These are phyloP conservation scores for Paulownia fortunei DNA, from an alignment of 257 asterid genomes.

Conservation along the genomic window DNA sequence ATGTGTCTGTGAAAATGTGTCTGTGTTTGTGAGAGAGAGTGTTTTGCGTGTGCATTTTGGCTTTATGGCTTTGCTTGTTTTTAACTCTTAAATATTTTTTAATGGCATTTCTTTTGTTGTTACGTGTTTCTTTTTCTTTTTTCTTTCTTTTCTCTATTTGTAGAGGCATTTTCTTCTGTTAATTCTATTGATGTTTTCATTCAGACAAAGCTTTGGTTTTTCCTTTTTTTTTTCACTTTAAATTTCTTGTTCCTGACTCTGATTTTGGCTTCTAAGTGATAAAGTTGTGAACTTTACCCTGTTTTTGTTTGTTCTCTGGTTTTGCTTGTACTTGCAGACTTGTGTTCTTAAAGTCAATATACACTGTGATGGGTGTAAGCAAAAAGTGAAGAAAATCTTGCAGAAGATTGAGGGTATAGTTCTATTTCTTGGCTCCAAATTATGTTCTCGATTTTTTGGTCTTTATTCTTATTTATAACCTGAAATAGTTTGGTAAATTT, in stretches of 20 bases:
- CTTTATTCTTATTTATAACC: background rate
- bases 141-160: background rate
- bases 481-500: background rate
- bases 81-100: constrained; percentile 24
- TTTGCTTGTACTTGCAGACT: constrained; percentile 90
- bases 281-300: constrained; percentile 52
- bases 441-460: background rate
- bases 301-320: constrained; percentile 39
- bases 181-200: constrained; percentile 11
- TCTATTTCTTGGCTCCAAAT: background rate
- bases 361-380: constrained; percentile 97
- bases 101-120: constrained; percentile 5
- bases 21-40: constrained; percentile 9
- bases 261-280: constrained; percentile 36
- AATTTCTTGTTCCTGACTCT: constrained; percentile 26
- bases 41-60: constrained; percentile 28
- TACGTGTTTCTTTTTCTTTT: background rate
- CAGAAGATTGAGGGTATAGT: constrained; percentile 92
- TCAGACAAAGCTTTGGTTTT: constrained; percentile 30
- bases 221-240: background rate
- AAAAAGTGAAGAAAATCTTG: constrained; percentile 94
- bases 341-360: constrained; percentile 96
- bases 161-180: background rate
- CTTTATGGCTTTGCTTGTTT: constrained; percentile 17
- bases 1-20: background rate